Evolutionary conservation across 257 asterid species (phyloP), one percentile per base, ranked within the genome.

Genomic region (Gentiana straminea): DNA sequence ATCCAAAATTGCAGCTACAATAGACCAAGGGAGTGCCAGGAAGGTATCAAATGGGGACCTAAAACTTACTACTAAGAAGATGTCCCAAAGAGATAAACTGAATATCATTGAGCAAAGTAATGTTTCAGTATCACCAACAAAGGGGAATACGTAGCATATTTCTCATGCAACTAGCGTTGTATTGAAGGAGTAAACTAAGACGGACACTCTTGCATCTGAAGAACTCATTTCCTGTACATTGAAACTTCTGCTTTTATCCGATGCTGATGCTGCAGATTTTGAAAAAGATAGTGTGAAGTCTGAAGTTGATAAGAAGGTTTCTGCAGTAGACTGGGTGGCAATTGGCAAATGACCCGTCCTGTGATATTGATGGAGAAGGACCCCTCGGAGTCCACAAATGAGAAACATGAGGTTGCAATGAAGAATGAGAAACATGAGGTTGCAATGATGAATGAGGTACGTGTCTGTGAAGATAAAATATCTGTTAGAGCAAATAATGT

Each of bases 231-330:
- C 91, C 35, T 80, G 75, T 69, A 80, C 94, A 65, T 58, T 84
- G 68, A 89, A 78, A 70, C 95, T 89, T 61, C 99, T 95, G n/a
- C 89, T 93, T 74, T 36, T 89, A 36, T 80, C 84, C 32, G 64
- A 64, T 46, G 48, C 70, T 68, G 49, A 64, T 32, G 68, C 46
- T 60, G 62, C 60, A 4, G 67, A 75, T 58, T 80, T 75, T 49
- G 65, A 73, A 56, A 24, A 77, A 65, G 78, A 62, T 71, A 54
- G 37, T 54, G 67, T 62, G 43, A 74, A 62, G 67, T 13, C 60
- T 34, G 57, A 44, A 61, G 46, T 46, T 58, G 59, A 37, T 72
- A 61, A 69, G 32, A 73, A 51, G 51, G 55, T 52, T 58, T 49
- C 56, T 62, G 37, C 33, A 51, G 75, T 69, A 63, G 76, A 71